A percentile compares a stretch with the other conserved stretches of the same genome.
Conservation (phyloP, 164 flowering plant species). For the Macadamia tetraphylla region DNA sequence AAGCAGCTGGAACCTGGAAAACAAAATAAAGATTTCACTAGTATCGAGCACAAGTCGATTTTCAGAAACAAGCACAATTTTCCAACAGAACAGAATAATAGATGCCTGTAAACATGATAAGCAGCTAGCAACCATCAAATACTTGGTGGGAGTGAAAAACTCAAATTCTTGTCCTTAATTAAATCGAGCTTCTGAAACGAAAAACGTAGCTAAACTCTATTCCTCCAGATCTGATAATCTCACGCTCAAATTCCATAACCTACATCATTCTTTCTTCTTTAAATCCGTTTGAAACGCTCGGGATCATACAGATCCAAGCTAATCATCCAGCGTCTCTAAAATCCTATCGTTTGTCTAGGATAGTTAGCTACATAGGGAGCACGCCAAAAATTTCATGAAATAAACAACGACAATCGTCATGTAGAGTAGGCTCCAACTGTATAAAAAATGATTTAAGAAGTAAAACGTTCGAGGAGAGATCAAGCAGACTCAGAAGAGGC, state of each 20-base stretch:
- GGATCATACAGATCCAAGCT: not conserved
- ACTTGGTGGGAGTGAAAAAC: not conserved
- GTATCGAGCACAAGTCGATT: no score
- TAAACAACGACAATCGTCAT: not conserved
- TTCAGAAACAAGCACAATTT: no score
- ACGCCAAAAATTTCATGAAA: not conserved
- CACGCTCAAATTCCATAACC: not conserved
- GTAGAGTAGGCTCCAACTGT: no score
- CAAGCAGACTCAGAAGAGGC: not conserved
- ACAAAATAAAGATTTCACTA: not conserved
- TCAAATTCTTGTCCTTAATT: not conserved
- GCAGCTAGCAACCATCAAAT: not conserved
- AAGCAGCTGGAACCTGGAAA: conserved; percentile 9
- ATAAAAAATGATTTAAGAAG: not conserved
- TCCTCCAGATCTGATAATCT: not conserved
- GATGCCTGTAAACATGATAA: not conserved
- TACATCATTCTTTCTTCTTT: no score
- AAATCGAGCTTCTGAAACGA: not conserved
- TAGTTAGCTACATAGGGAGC: not conserved
- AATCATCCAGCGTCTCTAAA: not conserved
- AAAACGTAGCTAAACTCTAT: not conserved
- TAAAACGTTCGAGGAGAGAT: no score
- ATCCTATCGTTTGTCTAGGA: not conserved
- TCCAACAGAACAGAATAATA: not conserved
- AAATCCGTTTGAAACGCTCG: no score